Evolutionary conservation across 2,329 filamentous ascomycete species (phyloP).

Genomic region (Aspergillus sp.): DNA sequence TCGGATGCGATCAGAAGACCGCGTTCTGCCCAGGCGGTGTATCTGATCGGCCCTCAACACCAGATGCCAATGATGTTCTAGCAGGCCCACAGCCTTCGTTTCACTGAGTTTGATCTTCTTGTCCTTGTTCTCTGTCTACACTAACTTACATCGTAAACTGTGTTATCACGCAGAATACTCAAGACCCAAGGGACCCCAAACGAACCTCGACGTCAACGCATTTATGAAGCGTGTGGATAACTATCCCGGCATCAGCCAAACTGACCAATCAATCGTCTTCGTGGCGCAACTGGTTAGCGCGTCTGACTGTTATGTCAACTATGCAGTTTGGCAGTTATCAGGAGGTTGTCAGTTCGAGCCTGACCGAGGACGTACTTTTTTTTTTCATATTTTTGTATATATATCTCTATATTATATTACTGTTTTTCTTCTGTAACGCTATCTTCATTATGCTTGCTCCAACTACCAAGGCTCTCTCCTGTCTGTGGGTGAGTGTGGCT

Average conservation of each 20-base stretch:
- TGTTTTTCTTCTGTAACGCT: too few relatives aligned
- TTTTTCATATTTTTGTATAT: not conserved
- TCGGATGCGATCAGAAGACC: conserved; percentile 1
- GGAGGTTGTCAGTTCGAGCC: not conserved
- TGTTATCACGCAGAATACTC: too few relatives aligned
- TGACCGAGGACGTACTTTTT: not conserved
- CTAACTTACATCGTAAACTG: too few relatives aligned
- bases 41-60: not conserved
- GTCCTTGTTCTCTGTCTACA: too few relatives aligned
- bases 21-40: conserved; percentile 8
- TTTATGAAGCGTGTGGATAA: not conserved
- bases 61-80: not conserved
- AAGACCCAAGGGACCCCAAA: not conserved
- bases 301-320: not conserved
- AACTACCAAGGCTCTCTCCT: too few relatives aligned
- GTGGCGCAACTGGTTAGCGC: not conserved
- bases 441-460: too few relatives aligned
- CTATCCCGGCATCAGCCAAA: not conserved
- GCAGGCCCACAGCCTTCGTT: too few relatives aligned
- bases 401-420: too few relatives aligned
- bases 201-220: not conserved
- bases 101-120: too few relatives aligned
- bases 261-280: not conserved
- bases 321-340: too few relatives aligned
- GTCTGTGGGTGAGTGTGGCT: too few relatives aligned